A percentile compares a stretch with the other conserved stretches of the same genome.
Evolutionary conservation across 2,329 filamentous ascomycete species (phyloP).

Genomic region (Trichothecium sympodiale): DNA sequence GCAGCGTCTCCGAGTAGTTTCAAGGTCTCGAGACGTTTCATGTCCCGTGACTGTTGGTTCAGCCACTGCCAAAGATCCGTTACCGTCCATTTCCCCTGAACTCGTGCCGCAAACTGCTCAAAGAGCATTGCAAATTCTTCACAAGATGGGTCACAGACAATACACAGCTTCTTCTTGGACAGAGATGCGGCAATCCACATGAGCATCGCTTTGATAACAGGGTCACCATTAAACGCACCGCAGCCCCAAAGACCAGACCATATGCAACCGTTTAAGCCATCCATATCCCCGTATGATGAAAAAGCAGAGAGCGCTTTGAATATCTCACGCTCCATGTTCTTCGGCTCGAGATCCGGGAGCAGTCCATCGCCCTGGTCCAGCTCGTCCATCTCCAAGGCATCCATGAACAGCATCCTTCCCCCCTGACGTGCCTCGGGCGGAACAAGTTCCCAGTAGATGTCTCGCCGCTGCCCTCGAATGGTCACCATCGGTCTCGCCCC

Average conservation of each 20-base stretch:
- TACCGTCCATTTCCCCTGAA: conserved; percentile 1
- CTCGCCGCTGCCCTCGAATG: conserved; percentile 16
- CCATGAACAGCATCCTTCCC: conserved; percentile 23
- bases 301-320: conserved; percentile 18
- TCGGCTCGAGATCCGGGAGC: conserved; percentile 14
- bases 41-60: background rate
- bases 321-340: conserved; percentile 18
- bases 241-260: conserved; percentile 22
- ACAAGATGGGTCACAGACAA: conserved; percentile 9
- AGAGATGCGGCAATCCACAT: conserved; percentile 20
- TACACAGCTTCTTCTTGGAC: conserved; percentile 10
- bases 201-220: conserved; percentile 17
- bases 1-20: background rate
- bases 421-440: conserved; percentile 7
- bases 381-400: conserved; percentile 23
- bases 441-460: conserved; percentile 13
- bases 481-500: conserved; percentile 18
- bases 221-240: conserved; percentile 22
- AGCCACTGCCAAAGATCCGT: conserved; percentile 1
- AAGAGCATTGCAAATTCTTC: conserved; percentile 5
- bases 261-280: conserved; percentile 6
- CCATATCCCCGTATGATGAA: conserved; percentile 8
- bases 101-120: conserved; percentile 10
- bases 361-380: conserved; percentile 5
- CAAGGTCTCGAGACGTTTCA: background rate